phyloP scores from a whole-genome alignment of 345 rosid species.

The Eucalyptus camaldulensis region DNA sequence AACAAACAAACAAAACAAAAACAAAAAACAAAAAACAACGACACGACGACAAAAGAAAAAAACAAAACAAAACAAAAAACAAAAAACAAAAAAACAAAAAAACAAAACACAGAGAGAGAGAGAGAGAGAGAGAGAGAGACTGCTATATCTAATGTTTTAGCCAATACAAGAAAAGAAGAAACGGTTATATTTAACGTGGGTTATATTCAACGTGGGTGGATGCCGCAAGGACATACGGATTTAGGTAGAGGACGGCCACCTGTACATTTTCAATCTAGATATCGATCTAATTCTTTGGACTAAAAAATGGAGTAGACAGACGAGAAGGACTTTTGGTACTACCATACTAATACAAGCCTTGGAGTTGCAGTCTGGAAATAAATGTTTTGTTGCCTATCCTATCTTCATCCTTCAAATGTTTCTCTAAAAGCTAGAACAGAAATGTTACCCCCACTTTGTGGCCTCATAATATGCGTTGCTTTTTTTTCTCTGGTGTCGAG shows the following conservation, averaged over 20 bases:
- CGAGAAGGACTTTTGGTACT: not conserved
- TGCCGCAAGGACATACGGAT: not conserved
- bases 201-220: not conserved
- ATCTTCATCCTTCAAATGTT: not conserved
- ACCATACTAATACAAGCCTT: not conserved
- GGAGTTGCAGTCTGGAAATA: not conserved
- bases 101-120: no score
- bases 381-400: not conserved
- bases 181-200: not conserved
- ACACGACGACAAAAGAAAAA: no score
- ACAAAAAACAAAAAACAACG: no score
- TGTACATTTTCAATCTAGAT: not conserved
- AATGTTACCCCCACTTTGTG: not conserved
- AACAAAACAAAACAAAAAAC: no score
- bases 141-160: not conserved
- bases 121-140: not conserved
- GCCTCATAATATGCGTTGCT: conserved; percentile 33
- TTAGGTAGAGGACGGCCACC: not conserved
- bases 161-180: not conserved
- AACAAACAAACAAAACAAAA: no score
- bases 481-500: conserved; percentile 85
- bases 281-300: not conserved
- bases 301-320: not conserved
- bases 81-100: no score
- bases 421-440: not conserved